Percentiles rank a stretch among this genome's conserved stretches.
Evolutionary conservation across 2,329 filamentous ascomycete genomes (phyloP).

Genomic region (Aspergillus intermedius): DNA sequence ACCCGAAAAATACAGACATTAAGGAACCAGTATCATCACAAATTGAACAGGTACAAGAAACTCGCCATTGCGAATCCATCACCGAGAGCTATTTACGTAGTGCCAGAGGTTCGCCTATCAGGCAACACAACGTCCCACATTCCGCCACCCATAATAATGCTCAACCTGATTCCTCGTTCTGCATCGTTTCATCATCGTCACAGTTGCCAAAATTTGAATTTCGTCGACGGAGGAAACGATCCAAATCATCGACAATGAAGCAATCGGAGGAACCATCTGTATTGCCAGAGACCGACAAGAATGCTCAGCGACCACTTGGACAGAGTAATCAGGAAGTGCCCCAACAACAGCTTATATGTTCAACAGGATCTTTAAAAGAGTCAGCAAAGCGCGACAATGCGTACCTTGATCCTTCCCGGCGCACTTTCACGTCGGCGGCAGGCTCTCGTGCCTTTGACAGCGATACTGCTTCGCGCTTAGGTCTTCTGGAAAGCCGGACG

Average conservation of each 20-base stretch:
- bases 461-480: conserved; percentile 6
- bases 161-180: conserved; percentile 17
- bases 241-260: conserved; percentile 4
- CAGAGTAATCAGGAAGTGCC: background rate
- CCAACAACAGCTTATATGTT: background rate
- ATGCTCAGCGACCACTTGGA: background rate
- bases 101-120: background rate
- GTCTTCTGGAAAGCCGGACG: conserved; percentile 2
- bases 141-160: background rate
- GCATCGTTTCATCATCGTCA: conserved; percentile 30
- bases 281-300: background rate
- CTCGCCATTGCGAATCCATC: background rate
- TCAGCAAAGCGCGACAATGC: background rate
- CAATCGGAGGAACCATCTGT: background rate
- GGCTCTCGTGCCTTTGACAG: conserved; percentile 11
- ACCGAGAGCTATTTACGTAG: background rate
- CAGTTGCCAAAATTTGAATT: conserved; percentile 36
- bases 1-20: background rate
- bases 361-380: background rate
- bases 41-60: background rate
- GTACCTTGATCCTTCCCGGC: background rate
- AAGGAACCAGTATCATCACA: background rate
- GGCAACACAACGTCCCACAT: background rate
- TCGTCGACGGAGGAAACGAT: conserved; percentile 16
- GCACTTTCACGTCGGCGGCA: conserved; percentile 8